These are phyloP conservation scores for Forsythia suspensa DNA, from an alignment of 257 asterid genomes.

Conservation along the genomic window DNA sequence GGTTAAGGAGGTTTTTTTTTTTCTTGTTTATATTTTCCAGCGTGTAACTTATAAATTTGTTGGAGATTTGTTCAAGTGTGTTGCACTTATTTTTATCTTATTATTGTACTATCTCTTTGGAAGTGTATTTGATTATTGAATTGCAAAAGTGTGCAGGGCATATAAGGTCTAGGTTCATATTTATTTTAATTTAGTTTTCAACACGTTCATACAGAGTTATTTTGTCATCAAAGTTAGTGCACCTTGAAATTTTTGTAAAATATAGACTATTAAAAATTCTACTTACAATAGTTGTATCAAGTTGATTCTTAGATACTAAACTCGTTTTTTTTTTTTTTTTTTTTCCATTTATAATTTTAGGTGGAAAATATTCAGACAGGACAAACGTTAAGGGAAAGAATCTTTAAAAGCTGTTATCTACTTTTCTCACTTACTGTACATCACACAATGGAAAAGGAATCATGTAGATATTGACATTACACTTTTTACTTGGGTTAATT, in stretches of 20 bases:
- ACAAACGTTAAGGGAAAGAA: not conserved
- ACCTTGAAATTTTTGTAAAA: too few species aligned
- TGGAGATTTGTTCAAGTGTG: not conserved
- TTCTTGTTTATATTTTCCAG: not conserved
- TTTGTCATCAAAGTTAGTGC: too few species aligned
- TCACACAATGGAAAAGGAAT: not conserved
- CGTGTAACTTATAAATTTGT: not conserved
- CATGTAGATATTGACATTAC: not conserved
- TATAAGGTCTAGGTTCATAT: too few species aligned
- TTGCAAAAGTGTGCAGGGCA: not conserved
- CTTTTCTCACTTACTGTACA: not conserved
- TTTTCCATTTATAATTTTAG: too few species aligned
- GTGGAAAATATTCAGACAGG: too few species aligned
- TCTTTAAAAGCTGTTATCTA: not conserved
- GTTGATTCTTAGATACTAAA: not conserved
- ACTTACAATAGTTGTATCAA: too few species aligned
- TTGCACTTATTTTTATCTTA: not conserved
- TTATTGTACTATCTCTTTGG: not conserved
- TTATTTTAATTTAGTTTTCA: too few species aligned
- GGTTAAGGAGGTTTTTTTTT: not conserved
- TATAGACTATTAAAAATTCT: too few species aligned
- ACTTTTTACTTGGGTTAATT: too few species aligned
- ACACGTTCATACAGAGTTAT: too few species aligned
- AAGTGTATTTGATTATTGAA: not conserved
- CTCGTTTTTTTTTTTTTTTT: not conserved